These are phyloP conservation scores for Penicillium sp. DNA, from an alignment of 2,329 filamentous ascomycete species.

Conservation along the genomic window DNA sequence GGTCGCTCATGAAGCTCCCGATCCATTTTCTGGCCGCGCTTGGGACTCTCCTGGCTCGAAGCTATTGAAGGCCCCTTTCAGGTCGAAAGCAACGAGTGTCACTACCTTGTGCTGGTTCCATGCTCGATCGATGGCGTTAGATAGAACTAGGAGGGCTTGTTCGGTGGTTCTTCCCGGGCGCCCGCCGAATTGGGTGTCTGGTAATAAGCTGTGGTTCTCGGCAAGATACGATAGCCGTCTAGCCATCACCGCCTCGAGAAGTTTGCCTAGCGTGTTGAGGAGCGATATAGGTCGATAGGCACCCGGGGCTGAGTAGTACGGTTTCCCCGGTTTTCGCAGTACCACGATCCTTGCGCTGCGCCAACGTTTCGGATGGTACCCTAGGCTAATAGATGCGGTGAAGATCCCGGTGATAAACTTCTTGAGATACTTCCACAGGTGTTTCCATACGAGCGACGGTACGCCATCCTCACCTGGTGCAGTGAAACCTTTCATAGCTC, in stretches of 20 bases:
- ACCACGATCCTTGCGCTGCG: neutral
- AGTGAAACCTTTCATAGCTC: too few relatives aligned
- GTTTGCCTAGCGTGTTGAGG: neutral
- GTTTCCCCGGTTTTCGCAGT: neutral
- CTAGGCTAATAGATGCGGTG: too few relatives aligned
- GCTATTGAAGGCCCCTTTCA: neutral
- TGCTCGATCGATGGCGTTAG: conserved; percentile 11
- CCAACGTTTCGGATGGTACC: neutral
- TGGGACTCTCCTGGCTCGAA: neutral
- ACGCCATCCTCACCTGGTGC: too few relatives aligned
- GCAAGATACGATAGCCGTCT: conserved; percentile 16
- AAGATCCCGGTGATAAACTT: too few relatives aligned
- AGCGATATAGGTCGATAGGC: neutral
- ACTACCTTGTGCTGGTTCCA: neutral
- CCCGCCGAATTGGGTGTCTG: conserved; percentile 22
- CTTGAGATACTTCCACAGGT: too few relatives aligned
- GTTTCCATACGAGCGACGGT: too few relatives aligned
- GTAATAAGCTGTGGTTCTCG: conserved; percentile 21
- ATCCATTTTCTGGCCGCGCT: neutral
- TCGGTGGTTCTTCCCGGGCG: conserved; percentile 18
- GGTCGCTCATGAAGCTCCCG: conserved; percentile 2
- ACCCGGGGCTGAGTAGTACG: neutral
- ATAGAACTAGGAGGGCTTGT: conserved; percentile 23
- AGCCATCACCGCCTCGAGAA: conserved; percentile 14
- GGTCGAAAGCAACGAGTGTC: neutral